A percentile compares a stretch with the other conserved stretches of the same genome.
Conservation (phyloP, 768 basidiomycete genomes). For the Leccinum ochraceum region DNA sequence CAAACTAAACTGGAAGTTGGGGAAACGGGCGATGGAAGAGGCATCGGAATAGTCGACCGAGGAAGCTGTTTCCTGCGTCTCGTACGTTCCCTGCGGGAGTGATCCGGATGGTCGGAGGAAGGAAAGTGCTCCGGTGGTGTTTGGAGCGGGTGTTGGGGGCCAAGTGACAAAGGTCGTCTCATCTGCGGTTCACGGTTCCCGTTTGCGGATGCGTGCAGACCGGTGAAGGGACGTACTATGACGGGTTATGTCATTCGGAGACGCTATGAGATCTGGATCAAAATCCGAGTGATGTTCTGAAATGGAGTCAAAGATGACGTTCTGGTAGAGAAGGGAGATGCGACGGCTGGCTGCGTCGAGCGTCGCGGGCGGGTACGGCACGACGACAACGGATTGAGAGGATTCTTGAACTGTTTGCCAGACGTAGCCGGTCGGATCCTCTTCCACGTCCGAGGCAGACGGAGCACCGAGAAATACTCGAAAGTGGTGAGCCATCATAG, state of each 20-base stretch:
- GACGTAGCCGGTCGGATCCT: conserved; percentile 38
- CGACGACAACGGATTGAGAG: neutral
- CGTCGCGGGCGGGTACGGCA: conserved; percentile 49
- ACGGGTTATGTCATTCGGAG: conserved; percentile 15
- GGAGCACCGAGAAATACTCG: conserved; percentile 57
- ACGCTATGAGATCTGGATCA: conserved; percentile 30
- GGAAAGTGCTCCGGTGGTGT: conserved; percentile 24
- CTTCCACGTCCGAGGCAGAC: conserved; percentile 33
- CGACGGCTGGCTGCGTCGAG: conserved; percentile 67
- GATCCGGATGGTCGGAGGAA: conserved; percentile 33
- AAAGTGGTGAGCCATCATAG: conserved; percentile 38
- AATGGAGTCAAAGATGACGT: conserved; percentile 64
- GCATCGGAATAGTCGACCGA: conserved; percentile 62
- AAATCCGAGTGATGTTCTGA: conserved; percentile 30
- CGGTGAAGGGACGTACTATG: conserved; percentile 16
- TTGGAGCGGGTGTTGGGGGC: conserved; percentile 46
- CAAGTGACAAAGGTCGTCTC: conserved; percentile 57
- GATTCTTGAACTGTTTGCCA: conserved; percentile 42
- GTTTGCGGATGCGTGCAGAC: conserved; percentile 8
- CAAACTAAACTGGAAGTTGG: conserved; percentile 71
- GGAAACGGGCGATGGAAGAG: conserved; percentile 73
- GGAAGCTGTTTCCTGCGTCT: conserved; percentile 45
- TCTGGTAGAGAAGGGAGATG: conserved; percentile 70
- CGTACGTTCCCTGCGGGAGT: conserved; percentile 31
- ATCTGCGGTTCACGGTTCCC: conserved; percentile 30